Percentiles rank a stretch among this genome's conserved stretches.
Evolutionary conservation across 2,329 filamentous ascomycete genomes (phyloP).

Genomic region (Fusarium compactum): DNA sequence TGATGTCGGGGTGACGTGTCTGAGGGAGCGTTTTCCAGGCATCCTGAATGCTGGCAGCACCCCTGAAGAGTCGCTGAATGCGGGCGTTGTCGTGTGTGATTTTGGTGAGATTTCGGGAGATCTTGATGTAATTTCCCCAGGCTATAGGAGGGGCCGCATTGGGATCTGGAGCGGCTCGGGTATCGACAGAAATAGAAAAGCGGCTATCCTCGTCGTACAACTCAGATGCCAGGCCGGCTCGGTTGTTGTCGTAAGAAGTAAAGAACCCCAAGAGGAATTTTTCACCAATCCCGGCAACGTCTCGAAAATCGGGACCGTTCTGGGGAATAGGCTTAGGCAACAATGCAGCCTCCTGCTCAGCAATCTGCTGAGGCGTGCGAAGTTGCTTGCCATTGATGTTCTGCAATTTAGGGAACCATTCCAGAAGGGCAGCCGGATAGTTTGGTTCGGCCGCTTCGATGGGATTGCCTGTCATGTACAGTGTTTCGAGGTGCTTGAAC

Average conservation of each 20-base stretch:
- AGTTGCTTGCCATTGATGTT: slow-evolving; percentile 81
- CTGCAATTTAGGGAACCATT: slow-evolving; percentile 86
- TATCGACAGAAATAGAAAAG: slow-evolving; percentile 82
- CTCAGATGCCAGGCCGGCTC: slow-evolving; percentile 69
- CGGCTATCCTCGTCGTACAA: slow-evolving; percentile 82
- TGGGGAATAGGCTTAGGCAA: slow-evolving; percentile 70
- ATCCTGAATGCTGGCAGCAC: slow-evolving; percentile 72
- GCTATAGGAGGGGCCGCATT: slow-evolving; percentile 60
- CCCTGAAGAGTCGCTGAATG: slow-evolving; percentile 74
- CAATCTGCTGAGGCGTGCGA: slow-evolving; percentile 77
- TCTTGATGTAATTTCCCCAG: slow-evolving; percentile 81
- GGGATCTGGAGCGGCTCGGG: slow-evolving; percentile 63
- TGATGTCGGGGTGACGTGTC: slow-evolving; percentile 80
- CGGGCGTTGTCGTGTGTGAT: slow-evolving; percentile 71
- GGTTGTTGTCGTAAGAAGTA: slow-evolving; percentile 77
- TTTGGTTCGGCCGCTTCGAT: slow-evolving; percentile 71
- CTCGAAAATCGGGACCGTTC: slow-evolving; percentile 76
- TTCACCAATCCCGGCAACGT: slow-evolving; percentile 79
- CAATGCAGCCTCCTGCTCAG: slow-evolving; percentile 63
- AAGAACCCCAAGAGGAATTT: slow-evolving; percentile 82
- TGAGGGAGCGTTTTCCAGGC: slow-evolving; percentile 77
- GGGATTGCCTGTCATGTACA: slow-evolving; percentile 83
- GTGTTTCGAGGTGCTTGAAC: slow-evolving; percentile 82
- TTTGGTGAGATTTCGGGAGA: slow-evolving; percentile 81
- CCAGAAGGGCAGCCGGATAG: slow-evolving; percentile 76